Evolutionary conservation across 768 basidiomycete genomes (phyloP).

Genomic region (Hypsizygus marmoreus): DNA sequence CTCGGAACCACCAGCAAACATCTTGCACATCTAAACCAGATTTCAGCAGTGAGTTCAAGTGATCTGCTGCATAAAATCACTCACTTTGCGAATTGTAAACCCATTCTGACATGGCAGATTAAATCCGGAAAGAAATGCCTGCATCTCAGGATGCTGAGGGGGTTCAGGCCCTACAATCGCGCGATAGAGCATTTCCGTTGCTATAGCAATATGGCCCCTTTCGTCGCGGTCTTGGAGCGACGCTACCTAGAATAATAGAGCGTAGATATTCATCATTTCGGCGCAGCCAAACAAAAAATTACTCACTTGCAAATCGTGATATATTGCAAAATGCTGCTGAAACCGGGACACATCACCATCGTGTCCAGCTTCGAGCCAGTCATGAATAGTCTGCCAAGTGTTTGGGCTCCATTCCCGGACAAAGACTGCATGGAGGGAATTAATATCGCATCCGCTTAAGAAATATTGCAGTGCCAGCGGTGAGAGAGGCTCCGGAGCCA

Average conservation of each 20-base stretch:
- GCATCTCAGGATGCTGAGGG: slow-evolving; percentile 3
- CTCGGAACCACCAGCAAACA: slow-evolving; percentile 7
- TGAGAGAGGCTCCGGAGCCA: no score
- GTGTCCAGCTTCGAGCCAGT: slow-evolving; percentile 1
- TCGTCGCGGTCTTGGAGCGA: slow-evolving; percentile 2
- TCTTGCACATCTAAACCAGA: neutral
- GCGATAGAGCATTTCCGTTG: slow-evolving; percentile 7
- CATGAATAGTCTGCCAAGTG: neutral
- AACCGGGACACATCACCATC: neutral
- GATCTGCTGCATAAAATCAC: neutral
- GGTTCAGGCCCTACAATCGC: slow-evolving; percentile 6
- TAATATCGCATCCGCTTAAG: no score
- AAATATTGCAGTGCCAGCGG: no score
- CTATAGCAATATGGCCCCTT: slow-evolving; percentile 1
- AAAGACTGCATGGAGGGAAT: no score
- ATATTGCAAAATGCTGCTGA: slow-evolving; percentile 3
- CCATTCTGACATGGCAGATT: slow-evolving; percentile 10
- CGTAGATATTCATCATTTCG: no score
- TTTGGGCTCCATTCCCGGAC: no score
- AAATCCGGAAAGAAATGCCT: slow-evolving; percentile 6
- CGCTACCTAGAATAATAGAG: slow-evolving; percentile 1
- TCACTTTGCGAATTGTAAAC: slow-evolving; percentile 4
- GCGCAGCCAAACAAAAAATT: neutral
- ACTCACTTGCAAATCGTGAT: slow-evolving; percentile 4
- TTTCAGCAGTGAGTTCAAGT: neutral